Evolutionary conservation across 768 basidiomycete genomes (phyloP).

Genomic region (Rhizopogon salebrosus): DNA sequence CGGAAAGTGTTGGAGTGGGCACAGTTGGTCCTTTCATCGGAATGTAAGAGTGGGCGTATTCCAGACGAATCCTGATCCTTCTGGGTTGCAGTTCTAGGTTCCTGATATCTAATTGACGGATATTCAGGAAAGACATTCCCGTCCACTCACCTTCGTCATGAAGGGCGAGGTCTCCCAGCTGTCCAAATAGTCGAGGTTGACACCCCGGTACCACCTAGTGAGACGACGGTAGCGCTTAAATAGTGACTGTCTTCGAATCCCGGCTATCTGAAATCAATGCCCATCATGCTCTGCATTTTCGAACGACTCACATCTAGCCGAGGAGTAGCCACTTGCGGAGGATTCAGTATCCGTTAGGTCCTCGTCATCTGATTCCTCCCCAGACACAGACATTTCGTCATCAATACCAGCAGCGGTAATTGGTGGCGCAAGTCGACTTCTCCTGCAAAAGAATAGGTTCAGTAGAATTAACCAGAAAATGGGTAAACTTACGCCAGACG

Average conservation of each 20-base stretch:
- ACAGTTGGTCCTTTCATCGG: not conserved
- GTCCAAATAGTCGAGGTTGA: conserved; percentile 28
- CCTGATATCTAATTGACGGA: not conserved
- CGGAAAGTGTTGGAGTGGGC: not conserved
- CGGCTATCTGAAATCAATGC: conserved; percentile 17
- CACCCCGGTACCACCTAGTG: conserved; percentile 43
- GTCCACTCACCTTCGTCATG: conserved; percentile 35
- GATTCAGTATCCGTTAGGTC: conserved; percentile 52
- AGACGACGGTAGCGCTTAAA: conserved; percentile 44
- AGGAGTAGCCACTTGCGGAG: conserved; percentile 35
- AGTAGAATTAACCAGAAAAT: not conserved
- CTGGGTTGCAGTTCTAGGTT: not conserved
- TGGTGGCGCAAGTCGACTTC: conserved; percentile 45
- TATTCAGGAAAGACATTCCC: not conserved
- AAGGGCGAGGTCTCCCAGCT: conserved; percentile 48
- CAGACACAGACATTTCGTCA: conserved; percentile 49
- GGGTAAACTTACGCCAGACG: conserved; percentile 55
- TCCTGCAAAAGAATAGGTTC: conserved; percentile 28
- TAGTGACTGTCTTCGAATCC: conserved; percentile 15
- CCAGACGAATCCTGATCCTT: not conserved
- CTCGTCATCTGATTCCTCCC: conserved; percentile 77
- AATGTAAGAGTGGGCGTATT: not conserved
- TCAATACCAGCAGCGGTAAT: conserved; percentile 25
- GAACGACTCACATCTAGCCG: conserved; percentile 27
- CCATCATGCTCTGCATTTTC: not conserved